phyloP scores from a whole-genome alignment of 345 rosid species.

The Punica granatum region DNA sequence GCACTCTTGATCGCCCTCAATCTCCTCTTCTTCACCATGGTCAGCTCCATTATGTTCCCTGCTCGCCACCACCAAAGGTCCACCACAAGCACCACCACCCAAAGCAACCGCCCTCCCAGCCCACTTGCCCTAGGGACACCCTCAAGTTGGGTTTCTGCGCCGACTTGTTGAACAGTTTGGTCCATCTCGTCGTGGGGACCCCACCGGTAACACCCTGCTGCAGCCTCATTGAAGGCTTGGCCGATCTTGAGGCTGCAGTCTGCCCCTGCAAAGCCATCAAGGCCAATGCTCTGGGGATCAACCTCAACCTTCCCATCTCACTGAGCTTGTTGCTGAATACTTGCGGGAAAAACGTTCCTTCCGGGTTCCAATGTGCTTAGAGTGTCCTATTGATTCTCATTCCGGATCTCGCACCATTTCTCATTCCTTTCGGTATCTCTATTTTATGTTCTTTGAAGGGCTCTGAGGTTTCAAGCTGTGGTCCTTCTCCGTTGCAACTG shows the following conservation, averaged over 20 bases:
- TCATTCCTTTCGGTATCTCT: neutral
- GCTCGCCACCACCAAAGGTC: conserved; percentile 6
- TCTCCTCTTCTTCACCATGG: conserved; percentile 19
- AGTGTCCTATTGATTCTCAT: neutral
- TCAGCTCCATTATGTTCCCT: conserved; percentile 13
- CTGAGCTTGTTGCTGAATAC: conserved; percentile 44
- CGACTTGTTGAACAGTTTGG: conserved; percentile 23
- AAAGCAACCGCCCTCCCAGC: conserved; percentile 1
- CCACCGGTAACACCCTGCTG: conserved; percentile 41
- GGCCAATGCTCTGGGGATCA: conserved; percentile 43
- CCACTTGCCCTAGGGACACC: conserved; percentile 30
- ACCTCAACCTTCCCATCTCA: conserved; percentile 47
- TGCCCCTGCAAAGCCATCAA: conserved; percentile 61
- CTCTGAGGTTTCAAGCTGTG: neutral
- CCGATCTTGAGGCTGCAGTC: conserved; percentile 50
- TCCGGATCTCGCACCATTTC: neutral
- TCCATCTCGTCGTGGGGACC: conserved; percentile 26
- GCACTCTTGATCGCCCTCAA: conserved; percentile 17
- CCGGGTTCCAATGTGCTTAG: conserved; percentile 39
- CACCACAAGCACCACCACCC: neutral
- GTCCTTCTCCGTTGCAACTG: neutral
- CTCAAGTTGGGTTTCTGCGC: conserved; percentile 49
- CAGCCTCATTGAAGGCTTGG: conserved; percentile 39
- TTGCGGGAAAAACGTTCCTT: conserved; percentile 41
- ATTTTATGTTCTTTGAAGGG: neutral